Base-by-base conservation (phyloP, 352 stramenopile genomes). In the Phytophthora kernoviae region DNA sequence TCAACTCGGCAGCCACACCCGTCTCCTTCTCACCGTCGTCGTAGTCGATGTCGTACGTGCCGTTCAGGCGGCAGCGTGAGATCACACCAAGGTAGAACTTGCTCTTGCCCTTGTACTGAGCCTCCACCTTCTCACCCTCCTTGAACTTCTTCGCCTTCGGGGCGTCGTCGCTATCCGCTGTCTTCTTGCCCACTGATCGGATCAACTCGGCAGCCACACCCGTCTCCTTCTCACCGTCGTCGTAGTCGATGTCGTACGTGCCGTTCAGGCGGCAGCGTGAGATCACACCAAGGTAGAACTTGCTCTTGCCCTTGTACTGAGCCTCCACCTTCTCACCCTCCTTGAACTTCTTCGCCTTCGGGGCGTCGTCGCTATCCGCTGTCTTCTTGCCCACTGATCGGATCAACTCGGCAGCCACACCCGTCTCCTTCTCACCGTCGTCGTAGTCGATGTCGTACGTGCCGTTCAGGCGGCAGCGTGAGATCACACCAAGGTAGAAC, bases 401-500 rank as follows among this genome's bases (percentile, higher is more conserved):
- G 22, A 84, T 79, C 22, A 79, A 41, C 10, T 66, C 53, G 21
- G 48, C 53, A 12, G 50, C 42, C 0, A 88, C 75, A 36, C 58
- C 59, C 5, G 48, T 68, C 22, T 84, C 78, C 15, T 66, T 64
- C 20, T 86, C 77, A 20, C 80, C 80, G 41, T 91, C 82, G 34
- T 91, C 77, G 55, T 88, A 92, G 47, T 82, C 64, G 46, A 93
- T 80, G 30, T 89, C 70, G 41, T 81, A 93, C 8, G 78, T 89
- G 3, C 79, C 84, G 41, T 88, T 77, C 14, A 70, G 62, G 0
- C 63, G 58, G 36, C 55, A 77, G 20, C 74, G 68, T 33, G 54
- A 22, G 41, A 85, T 69, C 20, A 76, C 53, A 12, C 86, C 86
- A 6, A 62, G 58, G 43, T 85, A 96, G 39, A 68, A 91, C 37